A percentile compares a stretch with the other conserved stretches of the same genome.
Conservation (phyloP, 192 early-diverging fungal genomes). For the Chytriomyces hyalinus region DNA sequence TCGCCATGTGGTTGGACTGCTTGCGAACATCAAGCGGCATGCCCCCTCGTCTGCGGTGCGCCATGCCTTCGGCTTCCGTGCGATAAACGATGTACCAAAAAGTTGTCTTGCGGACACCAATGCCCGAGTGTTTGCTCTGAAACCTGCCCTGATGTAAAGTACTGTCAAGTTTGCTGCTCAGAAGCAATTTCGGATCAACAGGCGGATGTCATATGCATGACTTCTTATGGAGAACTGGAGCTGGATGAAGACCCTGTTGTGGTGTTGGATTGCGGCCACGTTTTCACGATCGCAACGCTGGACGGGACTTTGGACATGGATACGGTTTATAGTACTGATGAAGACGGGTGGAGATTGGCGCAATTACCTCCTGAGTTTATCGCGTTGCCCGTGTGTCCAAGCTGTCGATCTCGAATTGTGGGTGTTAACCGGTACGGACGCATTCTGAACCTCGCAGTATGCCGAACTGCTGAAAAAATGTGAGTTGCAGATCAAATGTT, state of each 20-base stretch:
- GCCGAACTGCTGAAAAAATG: constrained; percentile 11
- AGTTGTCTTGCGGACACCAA: constrained; percentile 42
- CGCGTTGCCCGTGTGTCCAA: constrained; percentile 22
- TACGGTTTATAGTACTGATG: constrained; percentile 43
- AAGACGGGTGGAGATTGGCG: constrained; percentile 27
- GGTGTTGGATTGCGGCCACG: constrained; percentile 57
- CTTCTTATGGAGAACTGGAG: constrained; percentile 46
- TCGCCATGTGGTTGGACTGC: constrained; percentile 52
- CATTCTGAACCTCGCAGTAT: constrained; percentile 17
- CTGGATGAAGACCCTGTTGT: constrained; percentile 53
- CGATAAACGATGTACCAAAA: constrained; percentile 51
- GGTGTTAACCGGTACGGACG: constrained; percentile 12
- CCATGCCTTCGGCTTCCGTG: constrained; percentile 67
- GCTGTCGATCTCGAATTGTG: constrained; percentile 7
- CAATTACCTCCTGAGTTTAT: constrained; percentile 13
- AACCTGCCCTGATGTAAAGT: constrained; percentile 30
- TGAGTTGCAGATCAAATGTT: background rate
- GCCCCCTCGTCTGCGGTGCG: constrained; percentile 57
- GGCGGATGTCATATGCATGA: constrained; percentile 38
- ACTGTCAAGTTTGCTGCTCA: constrained; percentile 30
- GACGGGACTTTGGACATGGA: constrained; percentile 56
- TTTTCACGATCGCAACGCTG: constrained; percentile 55
- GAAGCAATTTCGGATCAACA: background rate
- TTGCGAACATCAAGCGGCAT: constrained; percentile 56
- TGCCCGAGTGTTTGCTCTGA: constrained; percentile 48